phyloP scores from a whole-genome alignment of 2,329 filamentous ascomycete species.

The Scleromitrula shiraiana region DNA sequence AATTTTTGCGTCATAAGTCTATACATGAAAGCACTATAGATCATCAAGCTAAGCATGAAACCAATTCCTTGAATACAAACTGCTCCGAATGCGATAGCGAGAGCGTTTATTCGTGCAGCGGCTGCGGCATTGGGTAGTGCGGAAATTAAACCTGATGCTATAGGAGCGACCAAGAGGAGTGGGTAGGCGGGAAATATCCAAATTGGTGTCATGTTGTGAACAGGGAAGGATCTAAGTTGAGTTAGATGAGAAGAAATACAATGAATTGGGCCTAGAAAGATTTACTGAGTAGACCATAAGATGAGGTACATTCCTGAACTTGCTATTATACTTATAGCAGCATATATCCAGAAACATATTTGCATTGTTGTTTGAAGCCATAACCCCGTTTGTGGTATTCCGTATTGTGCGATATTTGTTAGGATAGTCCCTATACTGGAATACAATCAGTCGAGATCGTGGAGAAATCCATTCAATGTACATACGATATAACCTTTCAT shows the following conservation, averaged over 20 bases:
- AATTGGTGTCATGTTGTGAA: constrained; percentile 77
- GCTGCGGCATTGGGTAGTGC: constrained; percentile 18
- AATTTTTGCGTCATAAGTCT: constrained; percentile 83
- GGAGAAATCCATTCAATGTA: not conserved
- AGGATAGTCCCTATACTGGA: constrained; percentile 66
- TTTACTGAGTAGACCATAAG: constrained; percentile 55
- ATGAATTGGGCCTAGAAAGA: not conserved
- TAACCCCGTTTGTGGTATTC: constrained; percentile 48
- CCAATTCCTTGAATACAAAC: constrained; percentile 46
- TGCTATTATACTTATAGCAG: constrained; percentile 55
- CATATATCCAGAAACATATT: constrained; percentile 68
- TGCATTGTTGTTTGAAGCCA: constrained; percentile 57
- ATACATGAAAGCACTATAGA: constrained; percentile 78
- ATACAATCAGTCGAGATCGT: constrained; percentile 23
- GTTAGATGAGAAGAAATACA: not conserved
- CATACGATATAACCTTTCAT: constrained; percentile 38
- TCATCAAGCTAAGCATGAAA: constrained; percentile 60
- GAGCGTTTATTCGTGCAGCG: constrained; percentile 35
- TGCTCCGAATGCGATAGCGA: constrained; percentile 42
- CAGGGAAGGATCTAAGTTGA: constrained; percentile 43
- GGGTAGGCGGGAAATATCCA: constrained; percentile 88
- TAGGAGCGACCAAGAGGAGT: constrained; percentile 66
- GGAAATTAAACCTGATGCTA: constrained; percentile 49
- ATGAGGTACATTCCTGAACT: constrained; percentile 68
- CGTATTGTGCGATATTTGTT: constrained; percentile 74